A percentile compares a stretch with the other conserved stretches of the same genome.
Conservation (phyloP, 495 filamentous ascomycete species). For the Penicillium malachiteum region DNA sequence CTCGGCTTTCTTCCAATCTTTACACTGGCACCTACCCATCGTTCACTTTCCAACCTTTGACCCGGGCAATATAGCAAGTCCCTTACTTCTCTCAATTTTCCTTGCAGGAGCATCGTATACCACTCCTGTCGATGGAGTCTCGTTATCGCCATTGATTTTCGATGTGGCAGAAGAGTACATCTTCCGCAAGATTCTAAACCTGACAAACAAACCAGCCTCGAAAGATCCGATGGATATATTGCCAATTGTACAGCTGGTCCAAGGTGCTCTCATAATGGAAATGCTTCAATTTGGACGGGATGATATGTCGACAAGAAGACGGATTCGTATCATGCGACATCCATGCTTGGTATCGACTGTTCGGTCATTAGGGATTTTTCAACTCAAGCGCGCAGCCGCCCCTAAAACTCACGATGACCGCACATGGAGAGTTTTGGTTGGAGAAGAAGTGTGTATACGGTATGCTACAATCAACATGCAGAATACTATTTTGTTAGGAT, state of each 20-base stretch:
- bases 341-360: slow-evolving; percentile 38
- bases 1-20: slow-evolving; percentile 39
- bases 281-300: slow-evolving; percentile 43
- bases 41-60: slow-evolving; percentile 43
- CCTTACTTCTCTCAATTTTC: slow-evolving; percentile 35
- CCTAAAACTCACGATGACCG: slow-evolving; percentile 20
- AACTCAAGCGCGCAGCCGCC: slow-evolving; percentile 21
- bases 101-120: slow-evolving; percentile 35
- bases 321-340: slow-evolving; percentile 39
- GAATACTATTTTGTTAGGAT: not conserved
- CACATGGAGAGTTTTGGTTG: slow-evolving; percentile 28
- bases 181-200: slow-evolving; percentile 28
- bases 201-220: slow-evolving; percentile 14
- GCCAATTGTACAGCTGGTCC: slow-evolving; percentile 31
- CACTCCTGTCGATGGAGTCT: slow-evolving; percentile 19
- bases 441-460: slow-evolving; percentile 39
- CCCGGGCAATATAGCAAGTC: slow-evolving; percentile 32
- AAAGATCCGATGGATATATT: slow-evolving; percentile 12
- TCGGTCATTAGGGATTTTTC: slow-evolving; percentile 34
- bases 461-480: slow-evolving; percentile 1
- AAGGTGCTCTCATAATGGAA: slow-evolving; percentile 39
- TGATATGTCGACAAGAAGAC: slow-evolving; percentile 31
- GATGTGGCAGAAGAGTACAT: slow-evolving; percentile 42
- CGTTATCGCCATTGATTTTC: slow-evolving; percentile 28
- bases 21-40: slow-evolving; percentile 41